Conservation (phyloP, 2,329 filamentous ascomycete species). For the Aspergillus quadrilineatus region DNA sequence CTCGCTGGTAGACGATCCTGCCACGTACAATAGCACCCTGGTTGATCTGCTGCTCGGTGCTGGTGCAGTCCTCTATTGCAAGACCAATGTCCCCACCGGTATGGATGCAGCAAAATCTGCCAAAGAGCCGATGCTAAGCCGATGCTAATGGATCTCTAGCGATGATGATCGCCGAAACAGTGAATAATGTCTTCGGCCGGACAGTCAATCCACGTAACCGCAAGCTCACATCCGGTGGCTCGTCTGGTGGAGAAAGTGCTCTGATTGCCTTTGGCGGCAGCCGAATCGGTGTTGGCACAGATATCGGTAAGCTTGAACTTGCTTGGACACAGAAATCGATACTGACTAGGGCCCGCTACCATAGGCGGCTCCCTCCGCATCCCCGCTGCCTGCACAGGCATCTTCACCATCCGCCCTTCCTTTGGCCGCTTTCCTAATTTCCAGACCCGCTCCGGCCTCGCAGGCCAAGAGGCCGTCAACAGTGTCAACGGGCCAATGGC, state of each 20-base stretch:
- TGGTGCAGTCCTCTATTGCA: conserved; percentile 44
- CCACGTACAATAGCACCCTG: conserved; percentile 28
- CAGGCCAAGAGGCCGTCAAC: conserved; percentile 63
- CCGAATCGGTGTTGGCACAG: conserved; percentile 37
- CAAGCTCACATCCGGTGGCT: conserved; percentile 34
- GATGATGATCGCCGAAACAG: conserved; percentile 42
- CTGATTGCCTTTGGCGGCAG: conserved; percentile 33
- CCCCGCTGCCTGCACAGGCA: conserved; percentile 33
- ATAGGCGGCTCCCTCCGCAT: conserved; percentile 30
- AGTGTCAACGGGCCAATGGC: conserved; percentile 65
- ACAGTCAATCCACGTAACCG: conserved; percentile 39
- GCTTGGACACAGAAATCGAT: neutral
- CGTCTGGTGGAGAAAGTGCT: conserved; percentile 38
- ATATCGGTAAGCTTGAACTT: conserved; percentile 33
- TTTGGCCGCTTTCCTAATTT: conserved; percentile 34
- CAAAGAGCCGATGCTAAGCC: neutral
- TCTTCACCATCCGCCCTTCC: conserved; percentile 42
- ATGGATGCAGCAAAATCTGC: conserved; percentile 22
- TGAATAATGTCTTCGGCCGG: conserved; percentile 45
- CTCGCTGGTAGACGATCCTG: conserved; percentile 16
- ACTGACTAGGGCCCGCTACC: too few species aligned
- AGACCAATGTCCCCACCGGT: conserved; percentile 40
- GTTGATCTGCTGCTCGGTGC: conserved; percentile 40
- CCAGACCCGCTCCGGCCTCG: conserved; percentile 54
- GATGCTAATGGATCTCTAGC: neutral